These are phyloP conservation scores for Tetratostichococcus sp. DNA, from an alignment of 139 green algal genomes.

Conservation along the genomic window DNA sequence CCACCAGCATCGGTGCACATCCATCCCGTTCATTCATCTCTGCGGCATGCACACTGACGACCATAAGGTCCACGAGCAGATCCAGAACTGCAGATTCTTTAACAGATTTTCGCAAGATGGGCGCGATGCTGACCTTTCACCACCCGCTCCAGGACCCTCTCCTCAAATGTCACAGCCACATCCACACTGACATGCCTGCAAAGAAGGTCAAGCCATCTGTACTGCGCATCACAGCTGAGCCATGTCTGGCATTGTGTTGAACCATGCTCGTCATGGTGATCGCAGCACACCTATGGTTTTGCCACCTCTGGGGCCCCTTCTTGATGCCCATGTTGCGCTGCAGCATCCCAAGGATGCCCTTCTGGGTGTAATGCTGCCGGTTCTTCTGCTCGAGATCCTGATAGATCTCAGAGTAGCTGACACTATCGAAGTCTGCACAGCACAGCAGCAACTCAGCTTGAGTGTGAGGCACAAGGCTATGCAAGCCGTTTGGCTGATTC, in stretches of 20 bases:
- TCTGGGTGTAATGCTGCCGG: constrained; percentile 63
- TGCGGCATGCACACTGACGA: constrained; percentile 12
- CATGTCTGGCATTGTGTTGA: no score
- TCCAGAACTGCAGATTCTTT: no score
- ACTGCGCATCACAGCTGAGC: no score
- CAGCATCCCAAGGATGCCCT: constrained; percentile 81
- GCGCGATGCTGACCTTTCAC: constrained; percentile 33
- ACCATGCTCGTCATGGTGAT: no score
- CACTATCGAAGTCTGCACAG: constrained; percentile 66
- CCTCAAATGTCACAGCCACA: constrained; percentile 74
- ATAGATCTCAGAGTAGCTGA: constrained; percentile 65
- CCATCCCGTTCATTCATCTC: constrained; percentile 48
- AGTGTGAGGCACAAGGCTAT: no score
- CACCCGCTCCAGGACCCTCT: constrained; percentile 59
- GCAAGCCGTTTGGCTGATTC: no score
- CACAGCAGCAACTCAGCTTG: no score
- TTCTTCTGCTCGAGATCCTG: constrained; percentile 63
- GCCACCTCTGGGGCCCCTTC: constrained; percentile 74
- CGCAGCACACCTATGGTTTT: constrained; percentile 38
- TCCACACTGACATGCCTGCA: constrained; percentile 26
- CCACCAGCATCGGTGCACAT: constrained; percentile 61
- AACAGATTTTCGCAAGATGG: no score
- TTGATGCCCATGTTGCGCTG: constrained; percentile 82
- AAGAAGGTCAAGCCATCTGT: no score
- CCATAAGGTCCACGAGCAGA: no score